Percentiles rank a stretch among this genome's conserved stretches.
Conservation (phyloP, 2,329 filamentous ascomycete genomes). For the Fusarium euwallaceae region DNA sequence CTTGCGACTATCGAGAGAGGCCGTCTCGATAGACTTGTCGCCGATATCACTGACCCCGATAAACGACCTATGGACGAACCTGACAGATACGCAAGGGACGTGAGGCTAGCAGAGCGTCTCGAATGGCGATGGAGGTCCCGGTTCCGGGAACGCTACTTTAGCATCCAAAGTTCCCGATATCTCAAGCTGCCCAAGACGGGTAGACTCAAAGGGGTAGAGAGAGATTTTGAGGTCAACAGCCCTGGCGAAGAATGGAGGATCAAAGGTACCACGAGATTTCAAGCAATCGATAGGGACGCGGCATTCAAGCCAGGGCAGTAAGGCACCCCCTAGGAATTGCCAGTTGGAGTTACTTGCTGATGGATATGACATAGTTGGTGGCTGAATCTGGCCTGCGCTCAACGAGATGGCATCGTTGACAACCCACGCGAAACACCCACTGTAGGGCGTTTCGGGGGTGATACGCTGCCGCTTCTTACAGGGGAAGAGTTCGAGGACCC, state of each 20-base stretch:
- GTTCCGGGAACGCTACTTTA: constrained; percentile 60
- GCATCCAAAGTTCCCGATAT: constrained; percentile 60
- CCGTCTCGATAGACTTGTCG: constrained; percentile 60
- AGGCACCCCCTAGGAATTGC: constrained; percentile 33
- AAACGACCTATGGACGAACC: constrained; percentile 46
- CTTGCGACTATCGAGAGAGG: constrained; percentile 56
- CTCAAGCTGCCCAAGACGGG: constrained; percentile 53
- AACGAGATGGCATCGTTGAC: constrained; percentile 67
- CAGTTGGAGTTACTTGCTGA: constrained; percentile 6
- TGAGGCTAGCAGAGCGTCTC: constrained; percentile 54
- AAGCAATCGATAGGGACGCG: constrained; percentile 56
- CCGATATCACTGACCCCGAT: constrained; percentile 54
- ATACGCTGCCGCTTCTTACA: constrained; percentile 64
- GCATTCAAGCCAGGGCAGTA: constrained; percentile 64
- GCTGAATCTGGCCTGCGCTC: constrained; percentile 68
- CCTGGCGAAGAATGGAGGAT: constrained; percentile 55
- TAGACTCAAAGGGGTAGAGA: constrained; percentile 57
- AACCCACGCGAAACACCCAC: constrained; percentile 60
- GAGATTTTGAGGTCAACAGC: constrained; percentile 50
- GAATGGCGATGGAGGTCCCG: constrained; percentile 59
- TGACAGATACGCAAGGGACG: constrained; percentile 51
- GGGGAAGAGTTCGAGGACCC: constrained; percentile 62
- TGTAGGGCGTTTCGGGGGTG: constrained; percentile 60
- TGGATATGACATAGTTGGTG: constrained; percentile 64
- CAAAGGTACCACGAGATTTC: constrained; percentile 50